Percentiles rank a stretch among this genome's conserved stretches.
phyloP scores from a whole-genome alignment of 2,329 filamentous ascomycete species.

The Verruconis gallopava region DNA sequence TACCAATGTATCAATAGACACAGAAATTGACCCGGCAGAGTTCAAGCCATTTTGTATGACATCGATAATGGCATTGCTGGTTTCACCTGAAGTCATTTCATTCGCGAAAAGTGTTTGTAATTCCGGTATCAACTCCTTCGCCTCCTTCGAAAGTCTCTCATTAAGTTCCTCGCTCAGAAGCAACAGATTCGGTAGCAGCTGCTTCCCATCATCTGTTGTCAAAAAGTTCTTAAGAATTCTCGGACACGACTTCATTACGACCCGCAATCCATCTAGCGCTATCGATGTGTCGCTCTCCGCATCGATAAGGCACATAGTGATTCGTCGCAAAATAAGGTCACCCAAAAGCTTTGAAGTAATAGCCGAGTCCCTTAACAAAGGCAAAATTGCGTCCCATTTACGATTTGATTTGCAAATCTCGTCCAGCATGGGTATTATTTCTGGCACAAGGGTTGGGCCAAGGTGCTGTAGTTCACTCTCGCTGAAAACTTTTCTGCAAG shows the following conservation, averaged over 20 bases:
- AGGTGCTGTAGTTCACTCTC: neutral
- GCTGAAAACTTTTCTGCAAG: neutral
- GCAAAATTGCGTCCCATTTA: slow-evolving; percentile 2
- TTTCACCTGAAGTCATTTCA: slow-evolving; percentile 25
- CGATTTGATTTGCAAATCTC: neutral
- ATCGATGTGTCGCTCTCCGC: neutral
- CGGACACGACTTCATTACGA: neutral
- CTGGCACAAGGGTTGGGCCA: neutral
- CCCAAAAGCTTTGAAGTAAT: slow-evolving; percentile 3
- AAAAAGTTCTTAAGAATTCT: slow-evolving; percentile 25
- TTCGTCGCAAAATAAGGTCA: neutral
- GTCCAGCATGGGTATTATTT: slow-evolving; percentile 1
- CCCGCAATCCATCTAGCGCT: slow-evolving; percentile 2
- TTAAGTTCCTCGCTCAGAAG: slow-evolving; percentile 40
- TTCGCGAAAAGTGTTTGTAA: slow-evolving; percentile 22
- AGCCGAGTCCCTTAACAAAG: neutral
- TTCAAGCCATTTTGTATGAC: slow-evolving; percentile 40
- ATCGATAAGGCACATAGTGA: slow-evolving; percentile 1
- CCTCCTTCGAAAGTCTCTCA: slow-evolving; percentile 36
- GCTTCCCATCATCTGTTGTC: slow-evolving; percentile 32
- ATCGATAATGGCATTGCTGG: slow-evolving; percentile 34
- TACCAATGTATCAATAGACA: slow-evolving; percentile 43
- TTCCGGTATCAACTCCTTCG: slow-evolving; percentile 24
- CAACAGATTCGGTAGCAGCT: slow-evolving; percentile 39
- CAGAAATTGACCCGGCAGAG: slow-evolving; percentile 27